phyloP scores from a whole-genome alignment of 257 asterid species.

The Nicotiana benthamiana region DNA sequence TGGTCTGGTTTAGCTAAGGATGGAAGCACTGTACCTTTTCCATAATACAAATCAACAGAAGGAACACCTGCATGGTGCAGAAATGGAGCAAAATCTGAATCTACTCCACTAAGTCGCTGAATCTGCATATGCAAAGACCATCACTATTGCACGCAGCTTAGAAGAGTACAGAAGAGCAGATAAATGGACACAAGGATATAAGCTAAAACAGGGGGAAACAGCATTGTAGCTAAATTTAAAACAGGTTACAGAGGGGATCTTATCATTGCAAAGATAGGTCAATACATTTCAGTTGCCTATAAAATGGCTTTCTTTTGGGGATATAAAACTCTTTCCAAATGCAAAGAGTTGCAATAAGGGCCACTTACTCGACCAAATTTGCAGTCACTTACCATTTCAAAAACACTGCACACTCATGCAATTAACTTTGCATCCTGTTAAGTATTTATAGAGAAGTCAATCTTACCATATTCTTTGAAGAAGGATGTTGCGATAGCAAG shows the following conservation, averaged over 20 bases:
- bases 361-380: background rate
- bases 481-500: too few species aligned
- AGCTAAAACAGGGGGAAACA: background rate
- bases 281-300: background rate
- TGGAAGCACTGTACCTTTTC: conserved; percentile 40
- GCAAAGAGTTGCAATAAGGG: background rate
- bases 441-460: too few species aligned
- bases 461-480: too few species aligned
- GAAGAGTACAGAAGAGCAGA: background rate
- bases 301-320: background rate
- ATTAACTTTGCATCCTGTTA: too few species aligned
- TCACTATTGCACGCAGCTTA: too few species aligned
- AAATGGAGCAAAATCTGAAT: conserved; percentile 91
- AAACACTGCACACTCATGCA: background rate
- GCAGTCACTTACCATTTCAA: background rate
- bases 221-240: background rate
- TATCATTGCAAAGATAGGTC: background rate
- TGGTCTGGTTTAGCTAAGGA: background rate
- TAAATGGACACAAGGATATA: too few species aligned
- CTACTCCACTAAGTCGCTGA: conserved; percentile 76
- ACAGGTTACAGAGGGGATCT: background rate
- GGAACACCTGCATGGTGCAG: conserved; percentile 88
- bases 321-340: background rate
- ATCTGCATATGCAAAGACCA: conserved; percentile 38
- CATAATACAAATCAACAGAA: conserved; percentile 75